phyloP scores from a whole-genome alignment of 345 rosid species.

The Orychophragmus violaceus region DNA sequence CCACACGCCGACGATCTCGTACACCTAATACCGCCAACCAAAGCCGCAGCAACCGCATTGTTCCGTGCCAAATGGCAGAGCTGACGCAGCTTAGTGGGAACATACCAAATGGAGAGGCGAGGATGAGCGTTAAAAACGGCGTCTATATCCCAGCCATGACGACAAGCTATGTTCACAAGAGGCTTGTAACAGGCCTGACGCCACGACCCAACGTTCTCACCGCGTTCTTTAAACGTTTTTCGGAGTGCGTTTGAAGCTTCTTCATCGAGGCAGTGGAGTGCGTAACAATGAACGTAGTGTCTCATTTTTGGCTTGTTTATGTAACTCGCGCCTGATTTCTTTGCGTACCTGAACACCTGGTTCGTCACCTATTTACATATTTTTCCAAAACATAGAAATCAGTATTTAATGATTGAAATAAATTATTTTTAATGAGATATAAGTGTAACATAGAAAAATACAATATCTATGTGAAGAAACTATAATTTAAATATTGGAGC shows the following conservation, averaged over 20 bases:
- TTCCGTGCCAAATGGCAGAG: conserved; percentile 81
- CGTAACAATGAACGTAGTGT: conserved; percentile 97
- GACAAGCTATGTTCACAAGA: conserved; percentile 69
- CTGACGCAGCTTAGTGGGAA: conserved; percentile 93
- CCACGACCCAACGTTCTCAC: conserved; percentile 97
- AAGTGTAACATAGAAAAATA: neutral
- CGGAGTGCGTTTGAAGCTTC: conserved; percentile 71
- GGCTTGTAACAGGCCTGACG: conserved; percentile 96
- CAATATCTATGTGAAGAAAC: neutral
- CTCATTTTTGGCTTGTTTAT: conserved; percentile 99
- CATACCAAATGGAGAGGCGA: conserved; percentile 91
- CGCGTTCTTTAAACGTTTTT: conserved; percentile 78
- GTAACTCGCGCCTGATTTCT: conserved; percentile 90
- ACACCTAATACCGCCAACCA: conserved; percentile 33
- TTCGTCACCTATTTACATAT: conserved; percentile 63
- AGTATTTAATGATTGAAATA: neutral
- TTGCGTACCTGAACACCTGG: conserved; percentile 91
- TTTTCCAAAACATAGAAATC: neutral
- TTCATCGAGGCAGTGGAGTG: conserved; percentile 90
- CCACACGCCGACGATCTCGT: conserved; percentile 20
- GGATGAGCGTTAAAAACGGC: conserved; percentile 84
- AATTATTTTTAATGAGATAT: neutral
- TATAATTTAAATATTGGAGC: neutral
- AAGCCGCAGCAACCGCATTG: conserved; percentile 39
- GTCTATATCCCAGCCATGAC: conserved; percentile 95